Evolutionary conservation across 2,329 filamentous ascomycete genomes (phyloP).

Genomic region (Ophiostoma sp.): DNA sequence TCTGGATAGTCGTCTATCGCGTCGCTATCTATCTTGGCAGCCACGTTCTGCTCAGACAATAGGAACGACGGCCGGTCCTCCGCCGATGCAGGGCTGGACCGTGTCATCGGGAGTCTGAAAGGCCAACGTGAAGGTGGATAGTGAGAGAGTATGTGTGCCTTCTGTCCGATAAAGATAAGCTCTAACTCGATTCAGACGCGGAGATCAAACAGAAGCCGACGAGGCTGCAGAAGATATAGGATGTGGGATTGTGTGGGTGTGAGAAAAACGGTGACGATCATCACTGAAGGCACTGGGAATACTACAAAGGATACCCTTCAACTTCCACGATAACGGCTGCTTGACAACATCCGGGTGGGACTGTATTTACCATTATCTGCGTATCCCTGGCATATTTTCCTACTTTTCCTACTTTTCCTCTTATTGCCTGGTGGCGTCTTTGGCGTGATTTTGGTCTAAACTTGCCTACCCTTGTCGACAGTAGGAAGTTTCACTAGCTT

Average conservation of each 20-base stretch:
- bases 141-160: not conserved
- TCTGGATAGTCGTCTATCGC: not conserved
- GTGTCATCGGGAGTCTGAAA: not conserved
- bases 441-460: not conserved
- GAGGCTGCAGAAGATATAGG: not conserved
- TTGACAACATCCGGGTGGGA: not conserved
- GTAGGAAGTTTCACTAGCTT: slow-evolving; percentile 2
- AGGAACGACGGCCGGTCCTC: not conserved
- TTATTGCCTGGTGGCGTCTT: not conserved
- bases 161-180: slow-evolving; percentile 4
- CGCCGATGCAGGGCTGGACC: not conserved
- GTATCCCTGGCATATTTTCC: not conserved
- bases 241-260: not conserved
- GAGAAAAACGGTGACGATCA: not conserved
- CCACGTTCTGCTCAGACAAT: not conserved
- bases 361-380: not conserved
- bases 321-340: not conserved
- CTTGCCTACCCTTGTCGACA: not conserved
- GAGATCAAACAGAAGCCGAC: slow-evolving; percentile 10
- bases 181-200: slow-evolving; percentile 1
- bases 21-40: not conserved
- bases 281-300: not conserved
- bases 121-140: not conserved
- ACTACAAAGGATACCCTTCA: not conserved
- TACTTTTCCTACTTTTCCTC: no score